Evolutionary conservation across 1,284 basidiomycete species (phyloP).

Genomic region (Singerocomus inundabilis): DNA sequence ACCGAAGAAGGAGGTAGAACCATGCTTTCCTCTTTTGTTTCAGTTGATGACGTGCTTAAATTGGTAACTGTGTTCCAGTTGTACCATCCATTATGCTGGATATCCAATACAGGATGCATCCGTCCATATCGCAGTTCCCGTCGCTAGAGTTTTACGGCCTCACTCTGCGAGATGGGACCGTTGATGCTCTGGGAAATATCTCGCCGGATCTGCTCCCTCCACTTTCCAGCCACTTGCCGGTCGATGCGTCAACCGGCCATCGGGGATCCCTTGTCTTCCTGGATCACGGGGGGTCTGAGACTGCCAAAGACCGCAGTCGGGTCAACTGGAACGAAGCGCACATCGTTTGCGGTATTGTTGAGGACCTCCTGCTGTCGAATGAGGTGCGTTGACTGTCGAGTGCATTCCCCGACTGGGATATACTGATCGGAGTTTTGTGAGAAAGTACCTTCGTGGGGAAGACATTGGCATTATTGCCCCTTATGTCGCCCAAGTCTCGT

Average conservation of each 20-base stretch:
- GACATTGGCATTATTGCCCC: conserved; percentile 90
- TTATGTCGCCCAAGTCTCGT: conserved; percentile 78
- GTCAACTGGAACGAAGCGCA: conserved; percentile 75
- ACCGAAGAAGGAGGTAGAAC: conserved; percentile 75
- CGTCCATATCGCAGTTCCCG: conserved; percentile 83
- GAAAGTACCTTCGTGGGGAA: conserved; percentile 58
- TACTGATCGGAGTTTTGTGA: conserved; percentile 18
- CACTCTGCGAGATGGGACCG: conserved; percentile 71
- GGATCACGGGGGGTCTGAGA: conserved; percentile 71
- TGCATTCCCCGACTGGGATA: conserved; percentile 5
- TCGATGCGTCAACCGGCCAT: conserved; percentile 33
- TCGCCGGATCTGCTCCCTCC: conserved; percentile 56
- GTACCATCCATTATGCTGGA: conserved; percentile 88
- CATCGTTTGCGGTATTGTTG: conserved; percentile 75
- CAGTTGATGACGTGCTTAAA: conserved; percentile 16
- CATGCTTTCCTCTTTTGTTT: conserved; percentile 2
- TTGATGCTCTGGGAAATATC: conserved; percentile 55
- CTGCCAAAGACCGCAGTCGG: conserved; percentile 61
- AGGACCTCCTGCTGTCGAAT: conserved; percentile 74
- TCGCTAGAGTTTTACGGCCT: conserved; percentile 80
- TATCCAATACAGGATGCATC: conserved; percentile 95
- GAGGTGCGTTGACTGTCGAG: conserved; percentile 46
- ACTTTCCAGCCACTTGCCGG: conserved; percentile 49
- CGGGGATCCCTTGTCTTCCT: conserved; percentile 71
- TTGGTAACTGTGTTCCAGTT: conserved; percentile 37